Percentiles rank a stretch among this genome's conserved stretches.
phyloP scores from a whole-genome alignment of 768 basidiomycete species.

The Kwoniella sp. region DNA sequence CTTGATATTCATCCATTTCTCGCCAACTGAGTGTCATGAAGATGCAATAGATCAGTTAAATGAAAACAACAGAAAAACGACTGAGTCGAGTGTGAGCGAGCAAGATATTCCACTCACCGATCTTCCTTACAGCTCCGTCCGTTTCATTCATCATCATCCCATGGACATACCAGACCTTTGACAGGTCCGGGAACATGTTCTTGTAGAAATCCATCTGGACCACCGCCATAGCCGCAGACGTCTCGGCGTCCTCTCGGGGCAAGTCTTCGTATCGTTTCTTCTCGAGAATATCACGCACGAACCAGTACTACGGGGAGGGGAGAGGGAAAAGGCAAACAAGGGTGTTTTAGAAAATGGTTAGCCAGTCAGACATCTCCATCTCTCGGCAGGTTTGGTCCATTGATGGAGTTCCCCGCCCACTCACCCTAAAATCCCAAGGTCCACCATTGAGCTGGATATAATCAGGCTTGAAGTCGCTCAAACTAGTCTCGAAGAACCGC shows the following conservation, averaged over 20 bases:
- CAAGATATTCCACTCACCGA: background rate
- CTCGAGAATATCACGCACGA: constrained; percentile 3
- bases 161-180: constrained; percentile 2
- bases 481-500: background rate
- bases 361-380: too few relatives aligned
- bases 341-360: too few relatives aligned
- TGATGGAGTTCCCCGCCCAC: background rate
- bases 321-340: too few relatives aligned
- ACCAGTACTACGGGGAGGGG: constrained; percentile 1
- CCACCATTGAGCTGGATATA: constrained; percentile 1
- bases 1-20: constrained; percentile 3
- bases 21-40: background rate
- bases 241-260: constrained; percentile 2
- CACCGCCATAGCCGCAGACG: constrained; percentile 2
- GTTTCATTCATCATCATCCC: constrained; percentile 8
- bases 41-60: background rate
- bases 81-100: too few relatives aligned
- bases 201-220: constrained; percentile 7
- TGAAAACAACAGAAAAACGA: too few relatives aligned
- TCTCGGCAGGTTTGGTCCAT: too few relatives aligned
- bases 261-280: constrained; percentile 2
- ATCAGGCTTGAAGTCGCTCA: constrained; percentile 1
- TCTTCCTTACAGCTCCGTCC: constrained; percentile 2
- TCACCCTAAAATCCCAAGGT: constrained; percentile 3
- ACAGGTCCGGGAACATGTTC: background rate